These are phyloP conservation scores for Dothideomycetes sp. DNA, from an alignment of 2,329 filamentous ascomycete species.

Conservation along the genomic window DNA sequence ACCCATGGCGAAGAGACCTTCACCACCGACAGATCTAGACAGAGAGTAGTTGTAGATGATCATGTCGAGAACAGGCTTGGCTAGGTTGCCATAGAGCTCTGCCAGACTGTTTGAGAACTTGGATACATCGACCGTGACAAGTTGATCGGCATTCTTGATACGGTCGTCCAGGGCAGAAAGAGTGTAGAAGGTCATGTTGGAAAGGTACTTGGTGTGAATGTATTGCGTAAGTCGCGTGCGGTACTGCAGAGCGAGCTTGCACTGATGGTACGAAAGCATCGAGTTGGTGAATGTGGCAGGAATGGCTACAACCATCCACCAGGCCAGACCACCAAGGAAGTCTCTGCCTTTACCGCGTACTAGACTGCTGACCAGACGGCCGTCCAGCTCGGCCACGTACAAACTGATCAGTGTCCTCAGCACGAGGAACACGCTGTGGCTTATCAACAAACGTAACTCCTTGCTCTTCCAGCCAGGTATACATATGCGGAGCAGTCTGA, in stretches of 20 bases:
- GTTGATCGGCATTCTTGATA: slow-evolving; percentile 96
- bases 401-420: slow-evolving; percentile 84
- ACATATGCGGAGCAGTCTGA: slow-evolving; percentile 73
- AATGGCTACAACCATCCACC: slow-evolving; percentile 97
- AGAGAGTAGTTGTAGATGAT: slow-evolving; percentile 93
- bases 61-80: slow-evolving; percentile 91
- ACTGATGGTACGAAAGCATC: slow-evolving; percentile 97
- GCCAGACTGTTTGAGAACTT: slow-evolving; percentile 94
- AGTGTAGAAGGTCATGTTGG: slow-evolving; percentile 96
- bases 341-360: slow-evolving; percentile 86
- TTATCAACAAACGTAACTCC: slow-evolving; percentile 75
- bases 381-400: slow-evolving; percentile 94
- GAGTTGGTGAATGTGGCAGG: slow-evolving; percentile 98
- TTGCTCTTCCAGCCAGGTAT: slow-evolving; percentile 85
- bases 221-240: slow-evolving; percentile 85
- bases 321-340: slow-evolving; percentile 78
- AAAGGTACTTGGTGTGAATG: slow-evolving; percentile 92
- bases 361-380: slow-evolving; percentile 80
- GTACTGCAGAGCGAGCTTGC: slow-evolving; percentile 85
- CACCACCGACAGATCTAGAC: slow-evolving; percentile 88
- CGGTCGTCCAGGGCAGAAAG: slow-evolving; percentile 91
- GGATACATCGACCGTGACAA: slow-evolving; percentile 92
- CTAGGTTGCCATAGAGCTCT: slow-evolving; percentile 91
- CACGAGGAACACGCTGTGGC: slow-evolving; percentile 89
- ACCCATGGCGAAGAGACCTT: slow-evolving; percentile 92